Evolutionary conservation across 495 filamentous ascomycete species (phyloP), one percentile per base, ranked within the genome.

Genomic region (Geopyxis carbonaria): DNA sequence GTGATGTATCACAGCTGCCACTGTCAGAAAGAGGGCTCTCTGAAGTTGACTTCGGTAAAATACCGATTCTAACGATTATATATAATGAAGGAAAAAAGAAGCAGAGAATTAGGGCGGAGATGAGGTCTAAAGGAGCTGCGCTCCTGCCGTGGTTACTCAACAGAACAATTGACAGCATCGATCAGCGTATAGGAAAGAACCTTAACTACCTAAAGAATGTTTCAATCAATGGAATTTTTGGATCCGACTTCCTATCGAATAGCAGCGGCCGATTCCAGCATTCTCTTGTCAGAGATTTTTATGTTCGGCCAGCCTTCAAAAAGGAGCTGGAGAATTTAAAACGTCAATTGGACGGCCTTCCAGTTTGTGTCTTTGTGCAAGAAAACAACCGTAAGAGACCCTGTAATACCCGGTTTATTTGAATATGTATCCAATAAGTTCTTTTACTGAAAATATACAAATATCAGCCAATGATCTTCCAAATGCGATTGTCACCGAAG

Each of bases 21-120:
- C n/a, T 29, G 9, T 48, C 46, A 1, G 45, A 47, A 34, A 27
- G 47, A 22, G 31, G 32, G 20, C 37, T 47, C 22, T 47, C 39
- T 15, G 36, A 38, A 0, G 22, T 50, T 13, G 20, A 35, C 5
- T 47, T 50, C 31, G 39, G 45, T n/a, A 15, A 47, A 8, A 33
- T 50, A n/a, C 47, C 47, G 2, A 24, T 50, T 5, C 18, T 50
- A 13, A 35, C 36, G 1, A 22, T 47, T 5, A 13, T 48, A 9
- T 31, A 29, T 15, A 50, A 50, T 22, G 45, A 44, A 32, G 30
- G 36, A 5, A 42, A 43, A 7, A n/a, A n/a, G 27, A 11, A 15
- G 15, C 11, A 30, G 11, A 30, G 27, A n/a, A n/a, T n/a, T n/a
- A n/a, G n/a, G n/a, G n/a, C n/a, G n/a, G n/a, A n/a, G n/a, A n/a